phyloP scores from a whole-genome alignment of 2,329 filamentous ascomycete genomes.

The Cladosporium oxysporum region DNA sequence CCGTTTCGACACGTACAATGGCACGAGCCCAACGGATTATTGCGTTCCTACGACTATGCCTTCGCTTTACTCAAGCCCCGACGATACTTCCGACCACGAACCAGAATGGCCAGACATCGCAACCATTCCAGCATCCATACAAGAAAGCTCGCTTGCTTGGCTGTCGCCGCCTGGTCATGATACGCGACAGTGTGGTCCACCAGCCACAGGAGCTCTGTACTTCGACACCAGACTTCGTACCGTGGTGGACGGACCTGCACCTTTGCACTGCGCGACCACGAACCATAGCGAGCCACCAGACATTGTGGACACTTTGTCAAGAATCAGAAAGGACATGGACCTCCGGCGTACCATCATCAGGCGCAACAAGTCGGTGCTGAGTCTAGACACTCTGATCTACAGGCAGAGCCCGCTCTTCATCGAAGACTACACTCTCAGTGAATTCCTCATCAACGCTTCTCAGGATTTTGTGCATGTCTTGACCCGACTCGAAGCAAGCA shows the following conservation, averaged over 20 bases:
- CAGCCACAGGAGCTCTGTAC: not conserved
- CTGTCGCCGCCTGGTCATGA: not conserved
- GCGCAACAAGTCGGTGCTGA: not conserved
- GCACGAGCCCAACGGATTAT: not conserved
- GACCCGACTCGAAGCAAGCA: not conserved
- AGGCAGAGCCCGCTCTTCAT: not conserved
- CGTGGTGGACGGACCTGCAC: not conserved
- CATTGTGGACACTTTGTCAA: not conserved
- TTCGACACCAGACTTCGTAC: not conserved
- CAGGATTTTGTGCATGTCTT: not conserved
- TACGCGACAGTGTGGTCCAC: not conserved
- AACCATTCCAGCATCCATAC: not conserved
- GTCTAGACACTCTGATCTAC: not conserved
- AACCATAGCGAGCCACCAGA: not conserved
- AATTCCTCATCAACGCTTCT: not conserved
- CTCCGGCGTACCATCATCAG: not conserved
- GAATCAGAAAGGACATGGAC: not conserved
- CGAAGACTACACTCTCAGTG: not conserved
- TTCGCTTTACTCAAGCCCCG: not conserved
- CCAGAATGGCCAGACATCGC: not conserved
- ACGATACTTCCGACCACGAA: not conserved
- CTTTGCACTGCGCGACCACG: not conserved
- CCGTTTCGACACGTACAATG: not conserved
- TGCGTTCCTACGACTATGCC: not conserved
- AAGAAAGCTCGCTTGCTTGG: not conserved